These are phyloP conservation scores for Boletus bicolor DNA, from an alignment of 768 basidiomycete species.

Conservation along the genomic window DNA sequence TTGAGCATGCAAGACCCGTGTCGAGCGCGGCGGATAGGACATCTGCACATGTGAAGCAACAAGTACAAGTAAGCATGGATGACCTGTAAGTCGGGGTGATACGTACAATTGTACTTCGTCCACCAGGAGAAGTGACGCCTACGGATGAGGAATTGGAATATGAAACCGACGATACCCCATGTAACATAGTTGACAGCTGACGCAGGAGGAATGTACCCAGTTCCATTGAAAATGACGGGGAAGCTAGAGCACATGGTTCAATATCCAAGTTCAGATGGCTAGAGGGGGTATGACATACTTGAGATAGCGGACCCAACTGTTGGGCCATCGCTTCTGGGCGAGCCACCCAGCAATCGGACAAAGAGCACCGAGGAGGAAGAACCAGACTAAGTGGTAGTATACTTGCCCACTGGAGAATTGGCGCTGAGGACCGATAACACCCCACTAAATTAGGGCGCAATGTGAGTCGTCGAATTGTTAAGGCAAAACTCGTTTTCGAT, in stretches of 20 bases:
- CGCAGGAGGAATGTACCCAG: constrained; percentile 62
- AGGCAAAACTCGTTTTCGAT: not conserved
- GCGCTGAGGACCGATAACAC: constrained; percentile 77
- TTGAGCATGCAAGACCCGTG: constrained; percentile 60
- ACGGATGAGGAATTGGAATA: constrained; percentile 63
- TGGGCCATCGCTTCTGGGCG: constrained; percentile 57
- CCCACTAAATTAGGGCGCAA: constrained; percentile 40
- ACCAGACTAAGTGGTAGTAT: constrained; percentile 62
- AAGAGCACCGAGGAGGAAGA: constrained; percentile 75
- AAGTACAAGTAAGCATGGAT: not conserved
- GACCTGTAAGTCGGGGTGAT: constrained; percentile 7
- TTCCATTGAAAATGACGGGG: constrained; percentile 55
- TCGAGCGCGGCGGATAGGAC: constrained; percentile 72
- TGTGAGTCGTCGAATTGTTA: not conserved
- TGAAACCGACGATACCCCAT: constrained; percentile 63
- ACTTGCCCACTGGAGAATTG: constrained; percentile 69
- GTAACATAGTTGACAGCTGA: constrained; percentile 63
- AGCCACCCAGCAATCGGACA: constrained; percentile 57
- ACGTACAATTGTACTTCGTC: constrained; percentile 49
- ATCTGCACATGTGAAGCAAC: constrained; percentile 29
- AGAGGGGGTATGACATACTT: constrained; percentile 43
- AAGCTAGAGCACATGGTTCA: constrained; percentile 30
- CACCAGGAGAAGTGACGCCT: constrained; percentile 67
- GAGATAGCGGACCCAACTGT: constrained; percentile 59
- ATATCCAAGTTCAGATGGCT: not conserved